Evolutionary conservation across 495 filamentous ascomycete species (phyloP).

Genomic region (Schizothecium vesticola): DNA sequence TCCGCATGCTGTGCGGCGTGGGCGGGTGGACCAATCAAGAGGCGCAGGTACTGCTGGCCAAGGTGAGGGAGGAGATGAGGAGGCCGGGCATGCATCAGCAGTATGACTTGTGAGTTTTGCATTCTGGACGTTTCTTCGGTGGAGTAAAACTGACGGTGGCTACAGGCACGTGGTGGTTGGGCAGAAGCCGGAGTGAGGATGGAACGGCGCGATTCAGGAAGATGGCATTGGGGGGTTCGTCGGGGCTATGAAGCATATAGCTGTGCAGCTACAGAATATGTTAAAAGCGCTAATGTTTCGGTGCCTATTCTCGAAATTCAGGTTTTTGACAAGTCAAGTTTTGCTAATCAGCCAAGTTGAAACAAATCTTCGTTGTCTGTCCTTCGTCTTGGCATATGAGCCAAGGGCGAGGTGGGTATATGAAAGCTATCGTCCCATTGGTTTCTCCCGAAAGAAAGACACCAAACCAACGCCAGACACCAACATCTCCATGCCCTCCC

Average conservation of each 20-base stretch:
- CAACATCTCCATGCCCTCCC: not conserved
- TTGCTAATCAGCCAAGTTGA: not conserved
- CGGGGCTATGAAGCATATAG: not conserved
- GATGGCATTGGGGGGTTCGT: not conserved
- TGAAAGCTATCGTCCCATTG: not conserved
- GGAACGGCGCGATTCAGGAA: not conserved
- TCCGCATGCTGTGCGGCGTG: conserved; percentile 46
- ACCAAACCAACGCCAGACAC: not conserved
- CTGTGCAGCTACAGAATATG: too few relatives aligned
- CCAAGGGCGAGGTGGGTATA: not conserved
- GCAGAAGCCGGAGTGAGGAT: not conserved
- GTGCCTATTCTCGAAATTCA: not conserved
- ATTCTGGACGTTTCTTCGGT: not conserved
- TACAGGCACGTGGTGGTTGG: not conserved
- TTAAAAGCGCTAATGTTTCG: not conserved
- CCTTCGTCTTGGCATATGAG: not conserved
- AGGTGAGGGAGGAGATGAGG: conserved; percentile 50
- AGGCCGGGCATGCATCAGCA: conserved; percentile 46
- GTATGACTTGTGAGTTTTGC: conserved; percentile 13
- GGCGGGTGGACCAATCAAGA: conserved; percentile 50
- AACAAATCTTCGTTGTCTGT: not conserved
- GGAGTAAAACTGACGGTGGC: not conserved
- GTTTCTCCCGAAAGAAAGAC: not conserved
- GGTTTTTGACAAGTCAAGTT: not conserved
- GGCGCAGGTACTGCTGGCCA: conserved; percentile 49